Base-by-base conservation (phyloP, 1,139 yeast genomes). In the Yarrowia galli region DNA sequence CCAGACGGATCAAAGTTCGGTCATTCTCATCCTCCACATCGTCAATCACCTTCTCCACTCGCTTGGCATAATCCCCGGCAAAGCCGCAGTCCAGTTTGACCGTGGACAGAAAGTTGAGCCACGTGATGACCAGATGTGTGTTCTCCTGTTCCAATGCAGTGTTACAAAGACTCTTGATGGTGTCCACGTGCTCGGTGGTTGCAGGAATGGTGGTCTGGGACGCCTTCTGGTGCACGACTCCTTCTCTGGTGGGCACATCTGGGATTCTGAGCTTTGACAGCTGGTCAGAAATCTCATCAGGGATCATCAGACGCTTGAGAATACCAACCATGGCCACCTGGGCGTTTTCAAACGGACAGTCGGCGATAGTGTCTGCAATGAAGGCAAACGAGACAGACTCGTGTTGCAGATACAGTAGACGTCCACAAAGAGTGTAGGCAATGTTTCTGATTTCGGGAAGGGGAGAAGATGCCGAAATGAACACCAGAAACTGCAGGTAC, bases 331-430 rank as follows among this genome's bases (percentile, higher is more conserved):
- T 79, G 3, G 86, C 86, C 35, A 87, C 82, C 71, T 87, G 86
- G 25, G 85, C 84, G 56, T 82, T 82, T 53, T 83, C 85, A 75
- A 82, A 87, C 1, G 97, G 96, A 74, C 96, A 91, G 68, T 84
- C 81, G 43, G 81, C 79, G 69, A 93, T 80, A 0, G 95, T 84
- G 74, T 91, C 95, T 49, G 82, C 74, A 23, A 91, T 80, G 73
- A 89, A 91, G 6, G 80, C 81, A 76, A 86, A 90, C 1, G 90
- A 80, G 16, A 82, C 79, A 3, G 80, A 79, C 69, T 89, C 91
- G 0, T 87, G 85, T 48, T 87, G 78, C 43, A 84, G 75, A 3
- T 88, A 82, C 71, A 92, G 71, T 13, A 78, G 68, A 51, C 78
- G 74, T 23, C 79, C 76, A 9, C 76, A 72, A 6, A 79, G 71